These are phyloP conservation scores for Cicer cuneatum DNA, from an alignment of 306 rosid genomes.

Conservation along the genomic window DNA sequence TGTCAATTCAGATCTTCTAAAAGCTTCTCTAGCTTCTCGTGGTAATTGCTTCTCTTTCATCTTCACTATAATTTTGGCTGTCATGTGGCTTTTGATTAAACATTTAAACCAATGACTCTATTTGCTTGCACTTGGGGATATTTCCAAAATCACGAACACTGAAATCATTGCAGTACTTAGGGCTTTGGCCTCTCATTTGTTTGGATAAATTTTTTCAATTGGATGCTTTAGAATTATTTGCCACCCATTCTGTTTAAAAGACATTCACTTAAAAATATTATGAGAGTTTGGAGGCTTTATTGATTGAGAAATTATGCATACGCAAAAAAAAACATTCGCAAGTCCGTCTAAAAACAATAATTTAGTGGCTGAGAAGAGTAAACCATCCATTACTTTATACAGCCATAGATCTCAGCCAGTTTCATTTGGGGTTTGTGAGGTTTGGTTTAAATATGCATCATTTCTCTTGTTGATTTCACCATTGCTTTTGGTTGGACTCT, in stretches of 20 bases:
- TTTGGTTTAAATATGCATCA: conserved; percentile 18
- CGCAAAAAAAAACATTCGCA: background rate
- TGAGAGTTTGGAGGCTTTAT: background rate
- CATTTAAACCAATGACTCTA: conserved; percentile 9
- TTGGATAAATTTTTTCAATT: background rate
- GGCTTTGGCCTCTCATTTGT: conserved; percentile 11
- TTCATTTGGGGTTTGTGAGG: background rate
- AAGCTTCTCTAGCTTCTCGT: conserved; percentile 74
- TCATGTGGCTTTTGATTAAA: conserved; percentile 26
- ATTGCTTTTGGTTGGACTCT: conserved; percentile 14
- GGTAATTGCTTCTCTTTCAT: conserved; percentile 58
- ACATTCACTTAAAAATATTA: background rate
- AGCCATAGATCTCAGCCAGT: background rate
- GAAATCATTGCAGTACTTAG: background rate
- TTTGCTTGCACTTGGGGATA: conserved; percentile 23
- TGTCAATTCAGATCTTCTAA: conserved; percentile 68
- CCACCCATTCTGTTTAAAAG: background rate
- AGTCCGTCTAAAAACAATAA: conserved; percentile 1
- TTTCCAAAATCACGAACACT: background rate
- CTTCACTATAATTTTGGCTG: conserved; percentile 27
- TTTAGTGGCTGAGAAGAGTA: conserved; percentile 11
- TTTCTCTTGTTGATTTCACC: conserved; percentile 15
- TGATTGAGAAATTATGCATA: background rate
- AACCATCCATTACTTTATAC: background rate
- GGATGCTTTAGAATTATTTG: conserved; percentile 17